Evolutionary conservation across 495 filamentous ascomycete genomes (phyloP).

Genomic region (Penicillium maclennaniae): DNA sequence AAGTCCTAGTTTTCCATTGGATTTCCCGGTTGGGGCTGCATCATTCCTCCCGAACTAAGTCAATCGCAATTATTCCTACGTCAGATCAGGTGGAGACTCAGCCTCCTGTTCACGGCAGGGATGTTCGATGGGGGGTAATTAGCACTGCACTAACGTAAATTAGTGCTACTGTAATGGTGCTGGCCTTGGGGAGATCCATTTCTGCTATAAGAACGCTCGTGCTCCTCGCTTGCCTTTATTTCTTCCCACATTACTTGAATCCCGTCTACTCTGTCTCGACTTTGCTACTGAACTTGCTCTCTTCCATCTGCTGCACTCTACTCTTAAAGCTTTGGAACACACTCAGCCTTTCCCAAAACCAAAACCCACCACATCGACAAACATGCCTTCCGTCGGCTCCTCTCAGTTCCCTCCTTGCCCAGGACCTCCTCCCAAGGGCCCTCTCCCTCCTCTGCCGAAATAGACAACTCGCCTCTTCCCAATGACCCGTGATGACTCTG

Average conservation of each 20-base stretch:
- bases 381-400: constrained; percentile 65
- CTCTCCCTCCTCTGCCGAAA: constrained; percentile 78
- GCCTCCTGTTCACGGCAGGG: constrained; percentile 42
- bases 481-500: constrained; percentile 39
- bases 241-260: background rate
- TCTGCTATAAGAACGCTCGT: constrained; percentile 23
- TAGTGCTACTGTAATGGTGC: constrained; percentile 20
- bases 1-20: constrained; percentile 29
- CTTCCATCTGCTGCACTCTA: constrained; percentile 10
- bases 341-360: constrained; percentile 1
- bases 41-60: constrained; percentile 17
- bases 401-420: constrained; percentile 74
- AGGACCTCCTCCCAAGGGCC: constrained; percentile 76
- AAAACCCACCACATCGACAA: constrained; percentile 32
- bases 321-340: constrained; percentile 8
- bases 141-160: constrained; percentile 17
- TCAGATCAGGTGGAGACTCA: constrained; percentile 34
- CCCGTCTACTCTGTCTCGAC: background rate
- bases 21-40: constrained; percentile 36
- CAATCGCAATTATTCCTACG: constrained; percentile 30
- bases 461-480: constrained; percentile 45
- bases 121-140: constrained; percentile 20
- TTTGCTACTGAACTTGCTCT: constrained; percentile 3
- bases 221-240: constrained; percentile 11
- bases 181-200: constrained; percentile 9